Conservation (phyloP, 345 rosid genomes). For the Syzygium jambos region DNA sequence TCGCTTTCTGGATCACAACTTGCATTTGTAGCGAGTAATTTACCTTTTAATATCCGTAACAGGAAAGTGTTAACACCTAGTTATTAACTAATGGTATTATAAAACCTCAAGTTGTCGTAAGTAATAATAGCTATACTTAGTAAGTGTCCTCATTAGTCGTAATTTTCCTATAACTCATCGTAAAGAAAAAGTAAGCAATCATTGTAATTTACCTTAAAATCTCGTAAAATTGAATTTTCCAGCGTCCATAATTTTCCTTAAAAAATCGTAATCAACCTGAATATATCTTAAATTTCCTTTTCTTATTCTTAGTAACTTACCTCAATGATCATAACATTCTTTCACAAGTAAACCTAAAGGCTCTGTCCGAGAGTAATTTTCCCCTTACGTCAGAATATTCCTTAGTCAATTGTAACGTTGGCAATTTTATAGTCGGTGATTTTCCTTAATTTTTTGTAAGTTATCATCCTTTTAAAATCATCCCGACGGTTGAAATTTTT, state of each 20-base stretch:
- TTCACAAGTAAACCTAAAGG: not conserved
- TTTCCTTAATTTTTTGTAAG: not conserved
- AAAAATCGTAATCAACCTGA: not conserved
- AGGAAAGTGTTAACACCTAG: not conserved
- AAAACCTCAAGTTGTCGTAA: not conserved
- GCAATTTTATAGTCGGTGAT: not conserved
- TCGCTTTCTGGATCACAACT: not conserved
- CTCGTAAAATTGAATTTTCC: not conserved
- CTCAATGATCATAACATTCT: not conserved
- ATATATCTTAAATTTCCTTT: not conserved
- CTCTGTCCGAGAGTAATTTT: not conserved
- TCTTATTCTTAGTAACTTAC: not conserved
- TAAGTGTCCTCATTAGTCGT: not conserved
- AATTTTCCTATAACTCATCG: not conserved
- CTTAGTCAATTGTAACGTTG: not conserved
- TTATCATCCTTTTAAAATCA: not conserved
- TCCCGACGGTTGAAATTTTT: not conserved
- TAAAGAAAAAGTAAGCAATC: not conserved
- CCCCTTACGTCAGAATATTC: not conserved
- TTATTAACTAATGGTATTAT: not conserved
- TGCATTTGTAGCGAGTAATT: not conserved
- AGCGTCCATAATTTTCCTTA: not conserved
- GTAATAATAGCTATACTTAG: not conserved
- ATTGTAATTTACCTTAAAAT: not conserved
- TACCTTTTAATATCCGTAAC: not conserved